Evolutionary conservation across 2,329 filamentous ascomycete genomes (phyloP), one percentile per base, ranked within the genome.

Genomic region (Drechslera avenae): DNA sequence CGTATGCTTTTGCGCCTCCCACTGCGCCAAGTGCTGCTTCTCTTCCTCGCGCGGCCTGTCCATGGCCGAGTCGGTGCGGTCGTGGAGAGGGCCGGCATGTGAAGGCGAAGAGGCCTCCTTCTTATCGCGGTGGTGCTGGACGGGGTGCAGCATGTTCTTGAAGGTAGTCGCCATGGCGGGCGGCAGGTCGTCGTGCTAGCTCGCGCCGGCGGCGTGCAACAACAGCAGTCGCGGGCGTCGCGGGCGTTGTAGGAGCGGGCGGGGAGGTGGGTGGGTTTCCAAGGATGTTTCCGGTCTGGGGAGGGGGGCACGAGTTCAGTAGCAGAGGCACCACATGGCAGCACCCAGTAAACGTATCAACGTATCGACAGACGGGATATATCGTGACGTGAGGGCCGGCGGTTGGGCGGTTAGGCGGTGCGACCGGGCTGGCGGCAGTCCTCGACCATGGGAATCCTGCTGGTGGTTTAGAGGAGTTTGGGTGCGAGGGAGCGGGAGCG

Each of bases 11-110:
- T 76, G 67, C 17, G 74, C 75, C 56, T 79, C 75, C 78, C 78
- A 81, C 39, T 77, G 73, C 30, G 73, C 73, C 17, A 80, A 68
- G 26, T 68, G 67, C 49, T 65, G 69, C 68, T 79, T 79, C 69
- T 81, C 78, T 39, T 78, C 71, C 50, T 79, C 77, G 60, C 76
- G 77, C 54, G 69, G 71, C 59, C 60, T 65, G 33, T 72, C 66
- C 64, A 69, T 69, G 54, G 62, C 64, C 60, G 67, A 67, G 53
- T 71, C 66, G 56, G 67, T 66, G 54, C 64, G 63, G 47, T 72
- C 64, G 59, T 71, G 61, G 48, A 63, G 59, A 26, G 60, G 59
- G 32, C 58, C 49, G n/a, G 59, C 52, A 36, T 67, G 59, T 39
- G 60, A 46, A 35, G 50, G 39, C 36, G 54, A 50, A 16, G 52